Base-by-base conservation (phyloP, 345 rosid species). In the Citrus australasica region DNA sequence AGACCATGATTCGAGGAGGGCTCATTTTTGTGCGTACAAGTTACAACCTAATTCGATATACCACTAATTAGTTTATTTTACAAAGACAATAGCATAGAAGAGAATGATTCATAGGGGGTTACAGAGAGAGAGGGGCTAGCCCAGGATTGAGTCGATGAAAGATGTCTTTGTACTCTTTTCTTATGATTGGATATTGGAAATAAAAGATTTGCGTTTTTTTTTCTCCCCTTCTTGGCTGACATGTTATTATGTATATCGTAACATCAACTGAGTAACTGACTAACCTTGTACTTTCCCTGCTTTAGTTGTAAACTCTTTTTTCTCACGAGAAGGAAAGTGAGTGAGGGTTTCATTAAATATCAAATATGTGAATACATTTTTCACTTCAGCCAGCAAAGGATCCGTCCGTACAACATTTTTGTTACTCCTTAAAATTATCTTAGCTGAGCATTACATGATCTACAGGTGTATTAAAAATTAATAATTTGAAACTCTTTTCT, bases 1-100 rank as follows among this genome's bases (percentile, higher is more conserved):
- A 83, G 67, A 80, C 80, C 86, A 76, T 42, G 79, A 84, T 81
- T 85, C 71, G 63, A 83, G 76, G 78, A 51, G 14, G 28, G 72
- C 30, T 27, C 61, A 2, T 11, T 19, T 40, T 14, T 24, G 1
- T 4, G 4, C 33, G 21, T 69, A 17, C 17, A 40, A 40, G 13
- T 40, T 40, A 9, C 46, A 46, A 13, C 51, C 51, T 3, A 13
- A 11, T 46, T 46, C 17, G 5, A 13, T 3, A 46, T 0, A 46
- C 51, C 51, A 46, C 51, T 46, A 42, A 42, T 42, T 42, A 46
- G 51, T 46, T 46, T 46, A 13, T 46, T 42, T 42, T 42, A 1
- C 51, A 42, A 10, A 10, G 1, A 42, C 51, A 1, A 11, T 42
- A 42, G 51, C 42, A 53, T 37, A 33, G 13, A 61, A 37, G 61